Evolutionary conservation across 2,329 filamentous ascomycete genomes (phyloP).

Genomic region (Fusarium haematococcum): DNA sequence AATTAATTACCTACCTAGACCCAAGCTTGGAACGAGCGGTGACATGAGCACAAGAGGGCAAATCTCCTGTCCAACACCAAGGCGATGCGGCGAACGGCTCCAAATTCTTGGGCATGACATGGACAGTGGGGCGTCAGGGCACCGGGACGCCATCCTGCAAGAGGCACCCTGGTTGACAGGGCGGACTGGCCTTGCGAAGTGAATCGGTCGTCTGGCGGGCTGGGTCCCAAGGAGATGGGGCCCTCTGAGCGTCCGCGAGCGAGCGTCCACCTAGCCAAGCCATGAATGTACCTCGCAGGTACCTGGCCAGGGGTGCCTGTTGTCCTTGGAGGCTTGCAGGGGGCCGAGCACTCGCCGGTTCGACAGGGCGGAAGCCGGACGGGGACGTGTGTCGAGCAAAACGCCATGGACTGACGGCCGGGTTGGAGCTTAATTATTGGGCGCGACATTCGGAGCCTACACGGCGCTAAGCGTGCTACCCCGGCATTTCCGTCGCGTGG

Average conservation of each 20-base stretch:
- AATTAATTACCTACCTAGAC: constrained; percentile 42
- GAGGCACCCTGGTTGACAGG: constrained; percentile 45
- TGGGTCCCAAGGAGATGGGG: constrained; percentile 33
- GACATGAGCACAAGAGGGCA: constrained; percentile 48
- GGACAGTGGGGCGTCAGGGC: constrained; percentile 44
- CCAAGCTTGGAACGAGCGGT: constrained; percentile 51
- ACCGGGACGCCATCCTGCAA: constrained; percentile 35
- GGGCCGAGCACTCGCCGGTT: constrained; percentile 19
- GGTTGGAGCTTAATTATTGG: constrained; percentile 48
- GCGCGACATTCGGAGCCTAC: constrained; percentile 33
- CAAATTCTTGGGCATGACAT: constrained; percentile 45
- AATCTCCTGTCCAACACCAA: constrained; percentile 46
- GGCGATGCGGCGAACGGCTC: constrained; percentile 46
- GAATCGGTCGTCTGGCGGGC: constrained; percentile 26
- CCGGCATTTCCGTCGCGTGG: constrained; percentile 46
- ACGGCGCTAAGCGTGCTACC: constrained; percentile 33
- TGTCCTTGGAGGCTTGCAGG: constrained; percentile 34
- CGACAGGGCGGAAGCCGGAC: constrained; percentile 29
- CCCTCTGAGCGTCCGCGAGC: constrained; percentile 10
- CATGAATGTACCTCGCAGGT: constrained; percentile 40
- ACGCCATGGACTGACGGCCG: constrained; percentile 44
- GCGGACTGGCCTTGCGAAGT: constrained; percentile 41
- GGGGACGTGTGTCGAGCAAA: constrained; percentile 44
- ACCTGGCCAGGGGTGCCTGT: constrained; percentile 32
- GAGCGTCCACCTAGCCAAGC: not conserved